These are phyloP conservation scores for Evernia prunastri DNA, from an alignment of 495 filamentous ascomycete species.

Conservation along the genomic window DNA sequence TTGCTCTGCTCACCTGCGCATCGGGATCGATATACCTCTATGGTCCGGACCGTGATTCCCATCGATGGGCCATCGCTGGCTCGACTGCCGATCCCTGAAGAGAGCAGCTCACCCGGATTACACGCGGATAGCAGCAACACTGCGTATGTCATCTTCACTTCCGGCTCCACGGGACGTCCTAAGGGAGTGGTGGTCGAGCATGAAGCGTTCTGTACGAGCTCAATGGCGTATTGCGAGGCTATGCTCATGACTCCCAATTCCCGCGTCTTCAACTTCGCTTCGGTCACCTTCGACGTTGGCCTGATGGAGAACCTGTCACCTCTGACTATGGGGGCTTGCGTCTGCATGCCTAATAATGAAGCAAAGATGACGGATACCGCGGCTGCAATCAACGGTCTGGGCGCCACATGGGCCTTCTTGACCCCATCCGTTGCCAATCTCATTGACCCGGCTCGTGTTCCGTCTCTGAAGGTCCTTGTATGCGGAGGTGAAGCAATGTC, in stretches of 20 bases:
- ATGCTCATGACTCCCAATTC: constrained; percentile 35
- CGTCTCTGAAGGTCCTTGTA: constrained; percentile 39
- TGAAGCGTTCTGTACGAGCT: constrained; percentile 42
- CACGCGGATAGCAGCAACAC: constrained; percentile 37
- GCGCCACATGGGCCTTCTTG: constrained; percentile 46
- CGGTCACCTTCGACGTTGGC: constrained; percentile 49
- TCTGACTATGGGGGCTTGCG: constrained; percentile 49
- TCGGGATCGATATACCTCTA: constrained; percentile 8
- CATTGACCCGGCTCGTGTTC: constrained; percentile 42
- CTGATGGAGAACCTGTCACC: constrained; percentile 46
- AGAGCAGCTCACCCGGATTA: constrained; percentile 15
- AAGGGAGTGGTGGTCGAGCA: constrained; percentile 49
- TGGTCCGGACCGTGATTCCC: constrained; percentile 15
- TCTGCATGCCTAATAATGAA: constrained; percentile 56
- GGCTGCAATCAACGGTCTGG: constrained; percentile 42
- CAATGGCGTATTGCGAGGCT: constrained; percentile 38
- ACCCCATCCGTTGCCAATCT: constrained; percentile 50
- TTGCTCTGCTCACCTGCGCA: constrained; percentile 40
- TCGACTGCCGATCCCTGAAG: constrained; percentile 17
- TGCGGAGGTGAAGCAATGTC: constrained; percentile 45
- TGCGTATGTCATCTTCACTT: constrained; percentile 85
- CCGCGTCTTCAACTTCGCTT: constrained; percentile 49
- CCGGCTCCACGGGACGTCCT: constrained; percentile 54
- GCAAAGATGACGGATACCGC: constrained; percentile 47
- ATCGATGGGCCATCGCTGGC: constrained; percentile 24